Base-by-base conservation (phyloP, 2,329 filamentous ascomycete genomes). In the Colletotrichum brevisporum region DNA sequence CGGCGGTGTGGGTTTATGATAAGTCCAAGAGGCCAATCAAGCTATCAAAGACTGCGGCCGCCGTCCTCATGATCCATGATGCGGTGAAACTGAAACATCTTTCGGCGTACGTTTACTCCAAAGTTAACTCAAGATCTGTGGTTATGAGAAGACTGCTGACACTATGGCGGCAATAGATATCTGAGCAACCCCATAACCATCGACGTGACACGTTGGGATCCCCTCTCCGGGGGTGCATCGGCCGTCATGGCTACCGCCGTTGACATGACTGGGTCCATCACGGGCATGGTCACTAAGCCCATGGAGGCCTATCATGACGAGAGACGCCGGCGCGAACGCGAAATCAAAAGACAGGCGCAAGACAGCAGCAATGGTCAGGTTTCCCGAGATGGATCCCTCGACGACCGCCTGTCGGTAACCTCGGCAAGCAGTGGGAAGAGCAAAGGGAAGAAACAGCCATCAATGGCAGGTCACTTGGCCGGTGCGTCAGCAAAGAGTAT, bases 401-500 rank as follows among this genome's bases (percentile, higher is more conserved):
- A 63, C 21, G 47, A 15, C 6, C n/a, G 53, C n/a, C 8, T 9
- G 4, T 43, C 48, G 18, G 5, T 45, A 73, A 13, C 61, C 59
- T 41, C 60, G 24, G n/a, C 41, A 39, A 43, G 78, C 74, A 52
- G 15, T 76, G 6, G 72, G 71, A 1, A 74, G 76, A 12, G 73
- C 75, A 13, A 86, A 88, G 1, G 84, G 8, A 26, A 43, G 45
- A 63, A 55, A 26, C n/a, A 50, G 18, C 85, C 0, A 87, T 88
- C 69, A 86, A 89, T 3, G 82, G 88, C n/a, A 92, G 59, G 48
- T 8, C 58, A 54, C 15, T 31, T 71, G 50, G 63, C 63, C 5
- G 63, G 55, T 2, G 68, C 65, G 10, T 72, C 63, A 13, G 69
- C 59, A 18, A 64, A 52, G 48, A 69, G 50, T 31, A 63, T 66